phyloP scores from a whole-genome alignment of 2,329 filamentous ascomycete species.

The Lecanicillium sp. region DNA sequence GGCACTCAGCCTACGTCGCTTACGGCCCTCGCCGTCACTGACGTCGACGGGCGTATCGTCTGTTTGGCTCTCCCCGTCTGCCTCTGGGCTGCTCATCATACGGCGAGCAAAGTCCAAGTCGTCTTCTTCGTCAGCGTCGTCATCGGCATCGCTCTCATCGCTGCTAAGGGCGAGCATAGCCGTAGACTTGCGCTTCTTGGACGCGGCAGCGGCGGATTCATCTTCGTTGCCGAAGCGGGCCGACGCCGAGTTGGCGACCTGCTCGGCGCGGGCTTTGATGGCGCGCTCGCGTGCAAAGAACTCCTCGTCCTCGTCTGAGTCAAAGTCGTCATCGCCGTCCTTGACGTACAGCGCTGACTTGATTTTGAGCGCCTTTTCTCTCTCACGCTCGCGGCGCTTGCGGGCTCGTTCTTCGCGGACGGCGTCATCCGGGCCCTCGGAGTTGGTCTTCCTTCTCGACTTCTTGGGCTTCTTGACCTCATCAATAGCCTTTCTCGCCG shows the following conservation, averaged over 20 bases:
- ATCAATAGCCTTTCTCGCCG: slow-evolving; percentile 44
- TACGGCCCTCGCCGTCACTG: slow-evolving; percentile 26
- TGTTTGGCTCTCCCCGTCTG: slow-evolving; percentile 14
- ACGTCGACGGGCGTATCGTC: slow-evolving; percentile 22
- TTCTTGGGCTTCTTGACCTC: slow-evolving; percentile 48
- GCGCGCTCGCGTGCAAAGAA: slow-evolving; percentile 69
- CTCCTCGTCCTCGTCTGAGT: slow-evolving; percentile 58
- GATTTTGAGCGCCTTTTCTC: slow-evolving; percentile 70
- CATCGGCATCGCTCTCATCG: slow-evolving; percentile 17
- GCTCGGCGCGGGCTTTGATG: slow-evolving; percentile 47
- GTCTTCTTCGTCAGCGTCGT: slow-evolving; percentile 18
- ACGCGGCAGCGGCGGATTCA: neutral
- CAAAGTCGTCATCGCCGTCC: slow-evolving; percentile 82
- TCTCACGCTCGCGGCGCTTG: slow-evolving; percentile 57
- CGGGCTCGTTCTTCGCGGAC: slow-evolving; percentile 58
- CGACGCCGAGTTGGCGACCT: slow-evolving; percentile 21
- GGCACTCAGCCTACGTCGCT: slow-evolving; percentile 27
- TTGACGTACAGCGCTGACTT: slow-evolving; percentile 80
- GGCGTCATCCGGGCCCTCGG: slow-evolving; percentile 46
- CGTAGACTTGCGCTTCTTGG: slow-evolving; percentile 21
- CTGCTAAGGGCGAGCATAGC: slow-evolving; percentile 18
- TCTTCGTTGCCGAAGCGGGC: slow-evolving; percentile 8
- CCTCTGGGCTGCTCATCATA: slow-evolving; percentile 16
- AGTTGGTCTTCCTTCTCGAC: slow-evolving; percentile 36
- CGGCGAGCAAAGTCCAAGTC: slow-evolving; percentile 13